Evolutionary conservation across 495 filamentous ascomycete species (phyloP).

Genomic region (Aspergillus saccharolyticus): DNA sequence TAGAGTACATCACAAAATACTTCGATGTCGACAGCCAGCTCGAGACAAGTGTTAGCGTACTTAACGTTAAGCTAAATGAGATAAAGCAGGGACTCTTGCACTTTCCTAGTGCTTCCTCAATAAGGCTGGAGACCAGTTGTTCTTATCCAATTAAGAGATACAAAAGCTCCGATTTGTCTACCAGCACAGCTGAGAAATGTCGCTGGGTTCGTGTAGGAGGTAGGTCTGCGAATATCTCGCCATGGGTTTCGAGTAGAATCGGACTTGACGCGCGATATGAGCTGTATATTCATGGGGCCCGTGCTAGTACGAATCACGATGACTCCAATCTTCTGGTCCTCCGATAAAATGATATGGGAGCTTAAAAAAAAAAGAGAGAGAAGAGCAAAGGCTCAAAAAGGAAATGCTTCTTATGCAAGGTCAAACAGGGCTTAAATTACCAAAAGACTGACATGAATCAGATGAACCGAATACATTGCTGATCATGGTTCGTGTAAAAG

Average conservation of each 20-base stretch:
- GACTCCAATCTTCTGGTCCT: not conserved
- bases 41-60: not conserved
- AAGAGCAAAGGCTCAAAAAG: not conserved
- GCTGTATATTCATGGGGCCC: not conserved
- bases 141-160: not conserved
- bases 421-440: not conserved
- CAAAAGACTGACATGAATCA: not conserved
- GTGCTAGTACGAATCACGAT: not conserved
- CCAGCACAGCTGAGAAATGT: too few species aligned
- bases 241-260: not conserved
- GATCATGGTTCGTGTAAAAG: constrained; percentile 7
- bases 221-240: not conserved
- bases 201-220: not conserved
- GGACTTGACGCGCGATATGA: not conserved
- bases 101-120: not conserved
- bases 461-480: constrained; percentile 4
- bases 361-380: too few species aligned
- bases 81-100: not conserved
- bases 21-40: not conserved
- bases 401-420: not conserved
- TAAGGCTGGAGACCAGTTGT: not conserved
- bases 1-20: not conserved
- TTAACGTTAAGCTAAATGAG: not conserved
- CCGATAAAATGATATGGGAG: not conserved
- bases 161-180: not conserved